Evolutionary conservation across 768 basidiomycete species (phyloP), one percentile per base, ranked within the genome.

Genomic region (Exidia glandulosa): DNA sequence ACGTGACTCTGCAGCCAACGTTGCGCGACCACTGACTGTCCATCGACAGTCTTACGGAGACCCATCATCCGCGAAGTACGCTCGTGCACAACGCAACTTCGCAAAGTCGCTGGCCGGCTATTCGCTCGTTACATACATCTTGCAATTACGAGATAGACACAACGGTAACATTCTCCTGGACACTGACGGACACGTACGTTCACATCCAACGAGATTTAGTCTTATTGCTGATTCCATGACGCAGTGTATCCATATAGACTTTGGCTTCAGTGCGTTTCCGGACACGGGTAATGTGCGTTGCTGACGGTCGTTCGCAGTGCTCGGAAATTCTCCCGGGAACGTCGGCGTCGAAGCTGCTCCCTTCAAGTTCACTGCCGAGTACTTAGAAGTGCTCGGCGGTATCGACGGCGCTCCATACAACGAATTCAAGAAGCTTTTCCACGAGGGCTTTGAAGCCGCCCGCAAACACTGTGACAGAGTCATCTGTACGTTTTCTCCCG

Each of bases 261-360:
- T 98, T 70, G 96, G 96, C 2, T 98, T 98, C 76, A 95, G n/a
- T n/a, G n/a, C n/a, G n/a, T n/a, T n/a, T n/a, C n/a, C n/a, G n/a
- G n/a, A n/a, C n/a, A n/a, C n/a, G n/a, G n/a, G n/a, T n/a, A n/a
- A n/a, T n/a, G n/a, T n/a, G n/a, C n/a, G n/a, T n/a, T n/a, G n/a
- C n/a, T n/a, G n/a, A n/a, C n/a, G n/a, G n/a, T n/a, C n/a, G n/a
- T n/a, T n/a, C n/a, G n/a, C n/a, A n/a, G n/a, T 98, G 80, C 79
- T 98, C 33, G 88, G 88, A 47, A 97, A 97, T 71, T 93, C 94
- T 1, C 96, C 96, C 0, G 95, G 95, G 23, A 95, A 95, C 69
- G 88, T 99, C 63, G 90, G 95, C 30, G 98, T 99, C 70, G 96
- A 99, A 74, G 95, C 94, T n/a, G 94, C 96, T 2, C 96, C 96